These are phyloP conservation scores for Candolleomyces eurysporus DNA, from an alignment of 768 basidiomycete genomes.

Conservation along the genomic window DNA sequence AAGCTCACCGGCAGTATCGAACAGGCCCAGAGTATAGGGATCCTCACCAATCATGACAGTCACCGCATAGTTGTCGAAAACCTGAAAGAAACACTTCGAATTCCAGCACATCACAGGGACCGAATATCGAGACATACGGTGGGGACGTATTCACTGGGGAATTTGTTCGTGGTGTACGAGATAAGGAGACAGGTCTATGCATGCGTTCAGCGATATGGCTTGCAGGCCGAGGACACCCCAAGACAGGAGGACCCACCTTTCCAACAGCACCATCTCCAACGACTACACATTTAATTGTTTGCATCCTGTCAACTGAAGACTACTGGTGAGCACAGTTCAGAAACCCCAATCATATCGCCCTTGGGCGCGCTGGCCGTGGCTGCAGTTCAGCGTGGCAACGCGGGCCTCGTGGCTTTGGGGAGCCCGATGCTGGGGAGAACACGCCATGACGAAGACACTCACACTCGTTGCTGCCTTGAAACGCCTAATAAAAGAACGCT, in stretches of 20 bases:
- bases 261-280: slow-evolving; percentile 98
- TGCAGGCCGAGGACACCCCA: too few relatives aligned
- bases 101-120: slow-evolving; percentile 20
- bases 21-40: slow-evolving; percentile 96
- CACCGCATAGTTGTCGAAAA: slow-evolving; percentile 97
- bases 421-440: slow-evolving; percentile 17
- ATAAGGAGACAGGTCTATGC: slow-evolving; percentile 92
- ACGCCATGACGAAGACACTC: slow-evolving; percentile 5
- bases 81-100: slow-evolving; percentile 42
- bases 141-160: slow-evolving; percentile 98
- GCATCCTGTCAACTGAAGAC: slow-evolving; percentile 53
- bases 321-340: slow-evolving; percentile 18
- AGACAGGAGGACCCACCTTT: slow-evolving; percentile 63
- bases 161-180: slow-evolving; percentile 97
- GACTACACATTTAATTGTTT: slow-evolving; percentile 97
- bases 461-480: slow-evolving; percentile 4
- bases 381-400: slow-evolving; percentile 34
- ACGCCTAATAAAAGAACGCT: slow-evolving; percentile 21
- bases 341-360: slow-evolving; percentile 22
- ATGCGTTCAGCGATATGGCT: slow-evolving; percentile 3
- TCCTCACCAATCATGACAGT: slow-evolving; percentile 99
- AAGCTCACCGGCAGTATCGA: slow-evolving; percentile 93
- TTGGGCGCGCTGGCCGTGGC: slow-evolving; percentile 19
- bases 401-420: slow-evolving; percentile 39
- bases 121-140: slow-evolving; percentile 62